Evolutionary conservation across 169 alveolate genomes (phyloP).

Genomic region (Plasmodium inui): DNA sequence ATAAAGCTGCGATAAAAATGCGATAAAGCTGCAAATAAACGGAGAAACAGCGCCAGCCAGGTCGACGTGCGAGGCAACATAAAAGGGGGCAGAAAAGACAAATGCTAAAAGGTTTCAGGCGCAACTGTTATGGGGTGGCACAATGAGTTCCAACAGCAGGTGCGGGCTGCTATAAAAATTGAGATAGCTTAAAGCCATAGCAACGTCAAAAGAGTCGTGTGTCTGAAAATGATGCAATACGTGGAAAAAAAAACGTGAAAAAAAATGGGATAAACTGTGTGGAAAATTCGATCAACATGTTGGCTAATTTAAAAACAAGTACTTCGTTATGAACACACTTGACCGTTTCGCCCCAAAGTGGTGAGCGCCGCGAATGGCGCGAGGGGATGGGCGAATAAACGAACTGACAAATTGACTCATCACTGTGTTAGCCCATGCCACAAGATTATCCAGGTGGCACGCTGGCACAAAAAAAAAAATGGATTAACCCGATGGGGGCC

Average conservation of each 20-base stretch:
- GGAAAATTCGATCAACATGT: neutral
- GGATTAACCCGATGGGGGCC: neutral
- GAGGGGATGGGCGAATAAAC: neutral
- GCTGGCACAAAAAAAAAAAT: neutral
- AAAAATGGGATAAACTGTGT: neutral
- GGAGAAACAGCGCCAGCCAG: neutral
- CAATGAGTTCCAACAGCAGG: neutral
- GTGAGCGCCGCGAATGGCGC: neutral
- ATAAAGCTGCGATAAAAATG: neutral
- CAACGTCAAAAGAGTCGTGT: neutral
- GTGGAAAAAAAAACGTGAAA: neutral
- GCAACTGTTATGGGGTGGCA: neutral
- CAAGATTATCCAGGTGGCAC: neutral
- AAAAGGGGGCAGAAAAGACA: neutral
- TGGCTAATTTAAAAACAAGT: neutral
- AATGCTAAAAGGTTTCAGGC: neutral
- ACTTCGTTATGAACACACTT: neutral
- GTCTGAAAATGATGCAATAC: neutral
- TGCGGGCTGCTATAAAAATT: neutral
- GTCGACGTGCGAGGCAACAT: neutral
- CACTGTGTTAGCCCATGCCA: neutral
- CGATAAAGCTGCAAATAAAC: neutral
- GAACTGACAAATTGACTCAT: neutral
- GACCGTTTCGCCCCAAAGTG: neutral
- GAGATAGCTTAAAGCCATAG: neutral